phyloP scores from a whole-genome alignment of 1,139 yeast species.

The Schizosaccharomyces versatilis region DNA sequence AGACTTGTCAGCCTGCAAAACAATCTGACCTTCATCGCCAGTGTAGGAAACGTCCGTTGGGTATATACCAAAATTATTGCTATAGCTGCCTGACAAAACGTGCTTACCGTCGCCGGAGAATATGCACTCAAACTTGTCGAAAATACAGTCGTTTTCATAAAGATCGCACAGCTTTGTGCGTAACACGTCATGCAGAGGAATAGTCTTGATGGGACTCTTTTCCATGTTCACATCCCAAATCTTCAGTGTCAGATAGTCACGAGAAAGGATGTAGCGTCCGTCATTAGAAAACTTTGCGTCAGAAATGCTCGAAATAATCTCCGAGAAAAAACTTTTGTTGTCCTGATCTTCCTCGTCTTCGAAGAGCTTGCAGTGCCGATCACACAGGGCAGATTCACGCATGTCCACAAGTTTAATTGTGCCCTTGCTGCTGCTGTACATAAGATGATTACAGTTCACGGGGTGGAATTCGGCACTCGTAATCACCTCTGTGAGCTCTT shows the following conservation, averaged over 20 bases:
- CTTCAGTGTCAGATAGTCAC: slow-evolving; percentile 93
- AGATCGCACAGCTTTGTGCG: slow-evolving; percentile 89
- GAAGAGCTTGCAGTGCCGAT: slow-evolving; percentile 45
- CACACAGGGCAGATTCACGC: slow-evolving; percentile 91
- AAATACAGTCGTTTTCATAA: slow-evolving; percentile 93
- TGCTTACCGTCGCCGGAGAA: slow-evolving; percentile 83
- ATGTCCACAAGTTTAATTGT: slow-evolving; percentile 88
- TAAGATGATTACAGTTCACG: slow-evolving; percentile 68
- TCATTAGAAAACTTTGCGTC: slow-evolving; percentile 84
- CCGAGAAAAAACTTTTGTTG: slow-evolving; percentile 88
- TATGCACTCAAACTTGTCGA: slow-evolving; percentile 93
- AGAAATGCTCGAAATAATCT: slow-evolving; percentile 81
- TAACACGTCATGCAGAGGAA: slow-evolving; percentile 85
- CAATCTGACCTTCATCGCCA: slow-evolving; percentile 50
- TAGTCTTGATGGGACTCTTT: slow-evolving; percentile 76
- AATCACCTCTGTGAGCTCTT: slow-evolving; percentile 91
- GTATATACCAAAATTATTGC: slow-evolving; percentile 89
- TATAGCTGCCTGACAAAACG: slow-evolving; percentile 92
- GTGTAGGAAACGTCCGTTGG: slow-evolving; percentile 35
- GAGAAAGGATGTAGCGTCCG: slow-evolving; percentile 81
- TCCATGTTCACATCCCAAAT: slow-evolving; percentile 98
- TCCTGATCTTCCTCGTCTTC: slow-evolving; percentile 72
- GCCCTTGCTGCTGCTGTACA: slow-evolving; percentile 94
- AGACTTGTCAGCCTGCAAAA: slow-evolving; percentile 90
- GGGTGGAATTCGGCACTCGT: slow-evolving; percentile 98